A percentile compares a stretch with the other conserved stretches of the same genome.
These are phyloP conservation scores for Larix kaempferi DNA, from an alignment of 75 land plant genomes.

Conservation along the genomic window DNA sequence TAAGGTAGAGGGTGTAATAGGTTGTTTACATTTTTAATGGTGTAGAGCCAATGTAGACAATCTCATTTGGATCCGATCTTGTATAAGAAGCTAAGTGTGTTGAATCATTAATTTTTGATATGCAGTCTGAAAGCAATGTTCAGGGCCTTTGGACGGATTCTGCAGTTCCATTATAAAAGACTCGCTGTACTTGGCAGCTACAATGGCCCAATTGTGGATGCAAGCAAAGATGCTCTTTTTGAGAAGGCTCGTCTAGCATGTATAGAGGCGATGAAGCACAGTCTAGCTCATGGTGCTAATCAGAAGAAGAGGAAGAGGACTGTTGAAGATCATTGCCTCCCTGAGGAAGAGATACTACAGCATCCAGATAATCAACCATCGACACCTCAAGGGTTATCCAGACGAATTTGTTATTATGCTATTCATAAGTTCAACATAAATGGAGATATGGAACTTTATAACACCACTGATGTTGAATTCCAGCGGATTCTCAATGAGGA, in stretches of 20 bases:
- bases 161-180: slow-evolving; percentile 22
- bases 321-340: slow-evolving; percentile 11
- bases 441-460: slow-evolving; percentile 24
- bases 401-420: slow-evolving; percentile 22
- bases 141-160: slow-evolving; percentile 23
- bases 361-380: slow-evolving; percentile 19
- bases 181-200: slow-evolving; percentile 19
- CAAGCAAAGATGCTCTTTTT: slow-evolving; percentile 18
- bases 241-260: slow-evolving; percentile 29
- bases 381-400: slow-evolving; percentile 19
- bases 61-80: slow-evolving; percentile 1
- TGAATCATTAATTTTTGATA: slow-evolving; percentile 2
- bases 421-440: slow-evolving; percentile 19
- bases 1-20: slow-evolving; percentile 1
- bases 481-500: slow-evolving; percentile 13
- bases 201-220: slow-evolving; percentile 26
- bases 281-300: slow-evolving; percentile 15
- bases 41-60: not conserved
- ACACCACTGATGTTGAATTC: slow-evolving; percentile 23
- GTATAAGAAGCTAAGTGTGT: not conserved
- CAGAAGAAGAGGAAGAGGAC: slow-evolving; percentile 16
- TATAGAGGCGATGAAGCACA: slow-evolving; percentile 26
- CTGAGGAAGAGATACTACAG: slow-evolving; percentile 20
- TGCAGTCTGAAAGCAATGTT: slow-evolving; percentile 26
- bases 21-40: not conserved